Conservation (phyloP, 208 protist species). For the Crithidia brevicula region DNA sequence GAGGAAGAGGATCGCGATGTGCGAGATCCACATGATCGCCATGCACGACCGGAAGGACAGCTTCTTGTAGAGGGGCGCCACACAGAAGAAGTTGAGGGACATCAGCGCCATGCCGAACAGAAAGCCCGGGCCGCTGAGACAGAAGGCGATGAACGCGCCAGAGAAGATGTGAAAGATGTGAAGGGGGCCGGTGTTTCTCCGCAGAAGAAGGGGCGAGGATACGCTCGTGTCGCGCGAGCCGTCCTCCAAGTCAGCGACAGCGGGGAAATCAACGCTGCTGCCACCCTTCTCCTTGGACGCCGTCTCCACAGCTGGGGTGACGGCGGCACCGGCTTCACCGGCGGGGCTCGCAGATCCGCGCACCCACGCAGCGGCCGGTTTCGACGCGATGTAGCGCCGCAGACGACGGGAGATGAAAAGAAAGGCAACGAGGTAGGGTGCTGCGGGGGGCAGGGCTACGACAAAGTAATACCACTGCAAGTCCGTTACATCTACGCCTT, state of each 20-base stretch:
- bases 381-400: constrained; percentile 10
- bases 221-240: not conserved
- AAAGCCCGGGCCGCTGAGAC: constrained; percentile 43
- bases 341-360: not conserved
- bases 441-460: constrained; percentile 32
- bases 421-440: constrained; percentile 50
- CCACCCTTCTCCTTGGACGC: not conserved
- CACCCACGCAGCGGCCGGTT: not conserved
- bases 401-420: constrained; percentile 38
- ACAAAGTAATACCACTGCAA: constrained; percentile 73
- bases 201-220: not conserved
- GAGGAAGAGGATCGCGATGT: constrained; percentile 54
- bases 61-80: constrained; percentile 44
- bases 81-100: constrained; percentile 52
- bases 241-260: not conserved
- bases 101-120: constrained; percentile 52
- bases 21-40: constrained; percentile 52
- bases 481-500: constrained; percentile 66
- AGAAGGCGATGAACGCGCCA: constrained; percentile 40
- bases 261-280: not conserved
- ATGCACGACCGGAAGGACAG: constrained; percentile 42
- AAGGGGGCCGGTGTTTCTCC: constrained; percentile 11
- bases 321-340: not conserved
- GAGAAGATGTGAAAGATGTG: constrained; percentile 49
- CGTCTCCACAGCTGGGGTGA: not conserved